Evolutionary conservation across 2,329 filamentous ascomycete species (phyloP).

Genomic region (Trichoderma cornu-damae): DNA sequence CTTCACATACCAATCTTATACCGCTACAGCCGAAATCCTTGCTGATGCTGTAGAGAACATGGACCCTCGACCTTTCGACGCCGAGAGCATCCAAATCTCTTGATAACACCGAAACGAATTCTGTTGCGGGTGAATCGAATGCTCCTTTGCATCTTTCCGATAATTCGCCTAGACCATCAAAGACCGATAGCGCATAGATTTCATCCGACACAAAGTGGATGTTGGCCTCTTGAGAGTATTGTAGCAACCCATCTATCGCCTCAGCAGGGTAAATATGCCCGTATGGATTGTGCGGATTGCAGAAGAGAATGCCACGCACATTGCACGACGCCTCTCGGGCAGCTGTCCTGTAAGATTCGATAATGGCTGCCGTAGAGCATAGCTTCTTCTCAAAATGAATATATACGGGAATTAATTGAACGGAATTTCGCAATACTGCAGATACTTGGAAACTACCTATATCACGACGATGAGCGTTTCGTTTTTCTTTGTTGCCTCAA

Average conservation of each 20-base stretch:
- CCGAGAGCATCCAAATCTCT: not conserved
- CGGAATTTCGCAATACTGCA: constrained; percentile 8
- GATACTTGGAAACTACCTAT: constrained; percentile 16
- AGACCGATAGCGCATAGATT: constrained; percentile 11
- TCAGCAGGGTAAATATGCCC: constrained; percentile 14
- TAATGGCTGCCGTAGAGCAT: not conserved
- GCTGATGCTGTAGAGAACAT: constrained; percentile 14
- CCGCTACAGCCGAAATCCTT: constrained; percentile 17
- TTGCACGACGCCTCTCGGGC: not conserved
- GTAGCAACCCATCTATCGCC: constrained; percentile 4
- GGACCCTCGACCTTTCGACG: constrained; percentile 2
- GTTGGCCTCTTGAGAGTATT: constrained; percentile 7
- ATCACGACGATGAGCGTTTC: no score
- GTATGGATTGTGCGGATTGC: constrained; percentile 15
- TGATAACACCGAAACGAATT: constrained; percentile 13
- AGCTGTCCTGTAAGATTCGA: constrained; percentile 4
- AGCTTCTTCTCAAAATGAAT: not conserved
- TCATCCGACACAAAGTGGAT: constrained; percentile 16
- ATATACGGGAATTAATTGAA: constrained; percentile 8
- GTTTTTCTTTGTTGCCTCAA: no score
- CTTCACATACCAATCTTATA: constrained; percentile 1
- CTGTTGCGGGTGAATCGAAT: not conserved
- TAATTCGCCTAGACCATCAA: not conserved
- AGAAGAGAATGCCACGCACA: constrained; percentile 12
- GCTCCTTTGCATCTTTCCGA: not conserved